A percentile compares a stretch with the other conserved stretches of the same genome.
Conservation (phyloP, 495 filamentous ascomycete species). For the Talaromyces adpressus region DNA sequence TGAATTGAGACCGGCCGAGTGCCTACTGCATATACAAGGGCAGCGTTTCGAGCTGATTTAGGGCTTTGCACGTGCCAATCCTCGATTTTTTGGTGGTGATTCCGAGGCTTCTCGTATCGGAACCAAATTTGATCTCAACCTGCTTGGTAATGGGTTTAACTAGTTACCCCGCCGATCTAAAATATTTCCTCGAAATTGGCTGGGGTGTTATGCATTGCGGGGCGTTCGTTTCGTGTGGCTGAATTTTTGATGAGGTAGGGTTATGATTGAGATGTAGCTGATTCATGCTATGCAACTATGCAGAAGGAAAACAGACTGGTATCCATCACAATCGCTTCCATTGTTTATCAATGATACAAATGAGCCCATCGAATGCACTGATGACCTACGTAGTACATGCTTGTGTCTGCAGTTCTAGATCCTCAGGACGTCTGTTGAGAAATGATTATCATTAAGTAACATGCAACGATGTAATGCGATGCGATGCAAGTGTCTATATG, state of each 20-base stretch:
- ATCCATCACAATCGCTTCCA: no score
- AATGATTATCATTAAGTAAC: not conserved
- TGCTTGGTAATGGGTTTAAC: not conserved
- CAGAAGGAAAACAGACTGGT: no score
- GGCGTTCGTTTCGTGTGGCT: not conserved
- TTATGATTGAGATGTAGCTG: no score
- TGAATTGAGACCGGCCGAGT: no score
- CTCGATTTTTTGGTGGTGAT: not conserved
- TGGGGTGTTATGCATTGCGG: not conserved
- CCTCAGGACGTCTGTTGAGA: not conserved
- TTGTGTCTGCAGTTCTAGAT: no score
- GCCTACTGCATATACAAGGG: no score
- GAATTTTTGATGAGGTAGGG: not conserved
- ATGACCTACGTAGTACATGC: no score
- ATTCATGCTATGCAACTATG: no score
- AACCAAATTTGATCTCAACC: not conserved
- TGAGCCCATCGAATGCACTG: no score
- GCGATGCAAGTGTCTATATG: not conserved
- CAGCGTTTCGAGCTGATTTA: not conserved
- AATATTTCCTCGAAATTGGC: not conserved
- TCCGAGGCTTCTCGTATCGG: not conserved
- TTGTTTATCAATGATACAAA: no score
- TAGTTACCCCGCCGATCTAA: not conserved
- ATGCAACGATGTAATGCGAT: not conserved
- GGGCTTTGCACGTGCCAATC: not conserved